Evolutionary conservation across 202 grass and related monocot genomes (phyloP).

Genomic region (Digitaria exilis): DNA sequence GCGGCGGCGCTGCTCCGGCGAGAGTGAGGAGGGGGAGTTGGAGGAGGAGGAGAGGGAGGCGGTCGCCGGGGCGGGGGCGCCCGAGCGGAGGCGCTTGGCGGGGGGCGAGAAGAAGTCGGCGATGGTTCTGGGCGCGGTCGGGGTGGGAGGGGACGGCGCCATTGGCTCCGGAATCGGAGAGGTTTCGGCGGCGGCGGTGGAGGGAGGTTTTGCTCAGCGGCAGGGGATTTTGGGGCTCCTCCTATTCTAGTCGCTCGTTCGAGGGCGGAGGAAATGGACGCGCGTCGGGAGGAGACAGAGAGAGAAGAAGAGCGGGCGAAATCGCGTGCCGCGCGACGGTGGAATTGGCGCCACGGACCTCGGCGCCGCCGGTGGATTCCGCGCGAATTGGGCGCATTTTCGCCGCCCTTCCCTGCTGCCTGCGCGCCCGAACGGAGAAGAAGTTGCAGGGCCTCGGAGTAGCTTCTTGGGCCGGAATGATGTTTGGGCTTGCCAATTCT

Average conservation of each 20-base stretch:
- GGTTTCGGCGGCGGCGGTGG: background rate
- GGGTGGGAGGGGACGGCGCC: slow-evolving; percentile 47
- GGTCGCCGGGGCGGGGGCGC: slow-evolving; percentile 19
- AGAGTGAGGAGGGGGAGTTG: slow-evolving; percentile 24
- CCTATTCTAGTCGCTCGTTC: background rate
- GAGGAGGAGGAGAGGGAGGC: slow-evolving; percentile 51
- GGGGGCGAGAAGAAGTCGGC: slow-evolving; percentile 61
- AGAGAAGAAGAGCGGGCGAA: no score
- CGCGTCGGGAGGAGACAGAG: background rate
- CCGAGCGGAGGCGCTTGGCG: slow-evolving; percentile 71
- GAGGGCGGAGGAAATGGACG: background rate
- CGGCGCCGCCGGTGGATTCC: background rate
- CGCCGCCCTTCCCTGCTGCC: no score
- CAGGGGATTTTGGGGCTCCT: background rate
- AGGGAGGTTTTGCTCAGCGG: background rate
- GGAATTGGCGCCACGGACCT: background rate
- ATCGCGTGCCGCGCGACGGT: background rate
- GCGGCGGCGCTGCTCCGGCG: slow-evolving; percentile 65
- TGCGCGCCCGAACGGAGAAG: no score
- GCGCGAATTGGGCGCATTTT: background rate
- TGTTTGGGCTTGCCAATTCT: no score
- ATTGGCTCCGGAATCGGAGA: slow-evolving; percentile 6
- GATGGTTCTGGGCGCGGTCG: slow-evolving; percentile 69
- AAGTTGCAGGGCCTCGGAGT: no score
- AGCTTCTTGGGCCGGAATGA: background rate